A percentile compares a stretch with the other conserved stretches of the same genome.
Evolutionary conservation across 495 filamentous ascomycete species (phyloP).

Genomic region (Talaromyces liani): DNA sequence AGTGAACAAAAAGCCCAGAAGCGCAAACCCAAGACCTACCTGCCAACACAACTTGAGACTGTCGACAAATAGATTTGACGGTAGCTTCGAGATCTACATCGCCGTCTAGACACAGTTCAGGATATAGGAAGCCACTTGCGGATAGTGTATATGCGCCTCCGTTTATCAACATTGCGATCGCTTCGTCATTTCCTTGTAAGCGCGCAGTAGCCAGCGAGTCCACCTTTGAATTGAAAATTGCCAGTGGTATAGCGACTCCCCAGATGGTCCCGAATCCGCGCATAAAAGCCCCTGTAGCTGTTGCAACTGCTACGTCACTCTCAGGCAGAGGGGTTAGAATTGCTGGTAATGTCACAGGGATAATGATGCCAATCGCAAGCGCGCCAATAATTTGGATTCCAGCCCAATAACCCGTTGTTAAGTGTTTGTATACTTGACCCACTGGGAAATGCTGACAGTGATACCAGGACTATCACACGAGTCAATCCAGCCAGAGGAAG

Average conservation of each 20-base stretch:
- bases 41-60: slow-evolving; percentile 11
- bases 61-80: slow-evolving; percentile 9
- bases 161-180: neutral
- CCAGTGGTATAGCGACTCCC: slow-evolving; percentile 40
- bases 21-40: slow-evolving; percentile 6
- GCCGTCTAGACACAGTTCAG: neutral
- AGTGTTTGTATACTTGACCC: slow-evolving; percentile 15
- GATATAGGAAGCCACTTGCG: neutral
- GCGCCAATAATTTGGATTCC: slow-evolving; percentile 20
- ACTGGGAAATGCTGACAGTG: neutral
- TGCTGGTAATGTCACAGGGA: slow-evolving; percentile 22
- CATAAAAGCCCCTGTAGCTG: slow-evolving; percentile 33
- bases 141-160: neutral
- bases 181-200: neutral
- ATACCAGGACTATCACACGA: slow-evolving; percentile 14
- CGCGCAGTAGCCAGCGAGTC: neutral
- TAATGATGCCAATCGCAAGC: slow-evolving; percentile 20
- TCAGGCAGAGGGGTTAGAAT: slow-evolving; percentile 27
- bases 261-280: slow-evolving; percentile 38
- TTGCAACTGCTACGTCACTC: slow-evolving; percentile 27
- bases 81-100: neutral
- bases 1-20: slow-evolving; percentile 11
- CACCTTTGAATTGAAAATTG: slow-evolving; percentile 33
- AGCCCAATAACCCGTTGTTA: slow-evolving; percentile 15
- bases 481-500: slow-evolving; percentile 36